Conservation (phyloP, 139 green algal genomes). For the Coccomyxa sp. region DNA sequence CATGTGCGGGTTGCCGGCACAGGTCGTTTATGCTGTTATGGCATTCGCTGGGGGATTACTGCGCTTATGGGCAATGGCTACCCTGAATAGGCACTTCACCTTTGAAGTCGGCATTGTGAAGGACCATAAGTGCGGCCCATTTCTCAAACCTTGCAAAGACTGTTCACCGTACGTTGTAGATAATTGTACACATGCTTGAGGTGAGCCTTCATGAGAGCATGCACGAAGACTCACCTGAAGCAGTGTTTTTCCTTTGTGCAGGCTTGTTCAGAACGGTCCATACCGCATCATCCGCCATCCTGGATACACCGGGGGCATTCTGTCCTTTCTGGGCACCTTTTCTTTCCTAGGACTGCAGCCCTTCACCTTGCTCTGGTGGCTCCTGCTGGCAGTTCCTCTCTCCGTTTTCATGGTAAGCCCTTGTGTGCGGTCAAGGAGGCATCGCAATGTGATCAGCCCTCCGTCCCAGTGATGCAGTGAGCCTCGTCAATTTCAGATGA, state of each 20-base stretch:
- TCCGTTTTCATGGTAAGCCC: not conserved
- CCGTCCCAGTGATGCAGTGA: not conserved
- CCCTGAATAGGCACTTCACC: not conserved
- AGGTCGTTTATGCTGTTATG: not conserved
- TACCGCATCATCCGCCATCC: not conserved
- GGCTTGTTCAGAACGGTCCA: not conserved
- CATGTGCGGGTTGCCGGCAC: no score
- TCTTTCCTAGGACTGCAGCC: not conserved
- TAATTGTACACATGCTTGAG: not conserved
- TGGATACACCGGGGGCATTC: not conserved
- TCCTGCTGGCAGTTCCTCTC: not conserved
- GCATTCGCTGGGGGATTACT: not conserved
- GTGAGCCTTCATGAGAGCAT: not conserved
- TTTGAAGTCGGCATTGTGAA: constrained; percentile 3
- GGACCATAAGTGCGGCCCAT: not conserved
- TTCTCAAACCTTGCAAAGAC: not conserved
- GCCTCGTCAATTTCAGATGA: not conserved
- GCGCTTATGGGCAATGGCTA: not conserved
- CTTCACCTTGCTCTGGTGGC: not conserved
- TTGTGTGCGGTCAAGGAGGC: not conserved
- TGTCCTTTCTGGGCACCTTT: not conserved
- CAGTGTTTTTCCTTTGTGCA: constrained; percentile 1
- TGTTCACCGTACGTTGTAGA: not conserved
- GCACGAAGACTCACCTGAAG: not conserved
- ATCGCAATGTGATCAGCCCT: not conserved